A percentile compares a stretch with the other conserved stretches of the same genome.
Evolutionary conservation across 2,329 filamentous ascomycete species (phyloP).

Genomic region (Microcyclosporella mali): DNA sequence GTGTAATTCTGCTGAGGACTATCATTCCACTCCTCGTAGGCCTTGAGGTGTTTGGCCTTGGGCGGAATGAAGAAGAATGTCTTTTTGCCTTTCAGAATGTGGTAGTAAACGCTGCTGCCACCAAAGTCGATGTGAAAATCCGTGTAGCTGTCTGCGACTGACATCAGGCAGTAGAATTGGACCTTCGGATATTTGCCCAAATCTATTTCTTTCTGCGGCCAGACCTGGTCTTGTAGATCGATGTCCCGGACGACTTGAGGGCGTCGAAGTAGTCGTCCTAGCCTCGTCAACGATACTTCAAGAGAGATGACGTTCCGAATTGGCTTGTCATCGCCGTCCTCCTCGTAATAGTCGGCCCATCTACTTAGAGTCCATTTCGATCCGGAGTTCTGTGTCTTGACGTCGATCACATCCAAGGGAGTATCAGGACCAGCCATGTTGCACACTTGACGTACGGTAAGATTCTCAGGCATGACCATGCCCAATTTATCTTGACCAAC

Average conservation of each 20-base stretch:
- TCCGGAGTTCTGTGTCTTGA: slow-evolving; percentile 61
- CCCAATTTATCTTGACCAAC: slow-evolving; percentile 59
- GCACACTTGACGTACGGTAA: slow-evolving; percentile 58
- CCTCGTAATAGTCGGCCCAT: slow-evolving; percentile 64
- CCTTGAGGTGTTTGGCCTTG: slow-evolving; percentile 61
- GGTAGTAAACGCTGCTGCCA: slow-evolving; percentile 64
- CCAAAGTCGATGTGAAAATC: slow-evolving; percentile 69
- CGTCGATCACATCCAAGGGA: slow-evolving; percentile 61
- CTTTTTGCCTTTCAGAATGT: slow-evolving; percentile 62
- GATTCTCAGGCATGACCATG: slow-evolving; percentile 60
- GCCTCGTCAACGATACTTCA: slow-evolving; percentile 58
- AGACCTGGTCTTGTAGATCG: slow-evolving; percentile 51
- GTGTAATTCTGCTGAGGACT: slow-evolving; percentile 60
- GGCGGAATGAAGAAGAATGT: slow-evolving; percentile 67
- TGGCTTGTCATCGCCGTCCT: slow-evolving; percentile 52
- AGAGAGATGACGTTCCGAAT: slow-evolving; percentile 65
- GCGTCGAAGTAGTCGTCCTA: slow-evolving; percentile 56
- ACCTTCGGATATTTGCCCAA: slow-evolving; percentile 56
- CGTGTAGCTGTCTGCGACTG: slow-evolving; percentile 63
- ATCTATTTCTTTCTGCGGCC: slow-evolving; percentile 48
- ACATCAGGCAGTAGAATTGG: slow-evolving; percentile 65
- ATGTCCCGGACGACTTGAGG: slow-evolving; percentile 61
- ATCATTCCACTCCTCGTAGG: slow-evolving; percentile 66
- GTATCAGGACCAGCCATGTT: slow-evolving; percentile 59
- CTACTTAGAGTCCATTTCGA: slow-evolving; percentile 60